Percentiles rank a stretch among this genome's conserved stretches.
phyloP scores from a whole-genome alignment of 495 filamentous ascomycete genomes.

The Aspergillus olivimuriae region DNA sequence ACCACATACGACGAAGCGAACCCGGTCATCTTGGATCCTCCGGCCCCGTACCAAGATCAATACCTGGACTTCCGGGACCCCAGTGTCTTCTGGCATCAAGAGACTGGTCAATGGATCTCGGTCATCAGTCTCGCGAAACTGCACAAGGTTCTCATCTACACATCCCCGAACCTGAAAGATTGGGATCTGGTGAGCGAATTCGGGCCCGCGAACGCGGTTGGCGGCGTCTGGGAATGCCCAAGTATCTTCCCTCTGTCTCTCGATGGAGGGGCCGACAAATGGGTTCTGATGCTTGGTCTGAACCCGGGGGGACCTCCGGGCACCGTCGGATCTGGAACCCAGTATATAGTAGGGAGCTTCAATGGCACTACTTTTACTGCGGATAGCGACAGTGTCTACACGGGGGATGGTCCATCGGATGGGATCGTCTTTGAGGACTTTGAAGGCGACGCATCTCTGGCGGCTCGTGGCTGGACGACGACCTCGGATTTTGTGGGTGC shows the following conservation, averaged over 20 bases:
- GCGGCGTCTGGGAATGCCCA: conserved; percentile 54
- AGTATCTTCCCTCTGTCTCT: conserved; percentile 37
- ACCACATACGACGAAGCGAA: conserved; percentile 43
- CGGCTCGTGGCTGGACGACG: not conserved
- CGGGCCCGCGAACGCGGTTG: conserved; percentile 42
- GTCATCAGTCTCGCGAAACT: conserved; percentile 41
- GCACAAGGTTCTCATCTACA: conserved; percentile 48
- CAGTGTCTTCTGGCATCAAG: conserved; percentile 46
- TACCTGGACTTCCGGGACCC: conserved; percentile 50
- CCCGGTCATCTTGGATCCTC: conserved; percentile 43
- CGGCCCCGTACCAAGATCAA: conserved; percentile 23
- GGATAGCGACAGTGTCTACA: not conserved
- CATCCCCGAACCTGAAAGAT: conserved; percentile 43
- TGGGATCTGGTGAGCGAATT: conserved; percentile 53
- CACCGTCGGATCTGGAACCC: conserved; percentile 32
- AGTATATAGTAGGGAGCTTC: conserved; percentile 33
- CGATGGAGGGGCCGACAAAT: conserved; percentile 33
- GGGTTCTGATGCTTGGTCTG: conserved; percentile 42
- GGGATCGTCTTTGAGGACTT: not conserved
- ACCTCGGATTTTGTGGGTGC: not conserved
- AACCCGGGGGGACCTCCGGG: conserved; percentile 53
- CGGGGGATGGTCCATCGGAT: not conserved
- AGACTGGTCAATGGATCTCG: conserved; percentile 43
- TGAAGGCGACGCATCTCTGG: not conserved
- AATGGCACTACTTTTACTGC: conserved; percentile 26